These are phyloP conservation scores for Carex myosuroides DNA, from an alignment of 176 grass and related monocot genomes.

Conservation along the genomic window DNA sequence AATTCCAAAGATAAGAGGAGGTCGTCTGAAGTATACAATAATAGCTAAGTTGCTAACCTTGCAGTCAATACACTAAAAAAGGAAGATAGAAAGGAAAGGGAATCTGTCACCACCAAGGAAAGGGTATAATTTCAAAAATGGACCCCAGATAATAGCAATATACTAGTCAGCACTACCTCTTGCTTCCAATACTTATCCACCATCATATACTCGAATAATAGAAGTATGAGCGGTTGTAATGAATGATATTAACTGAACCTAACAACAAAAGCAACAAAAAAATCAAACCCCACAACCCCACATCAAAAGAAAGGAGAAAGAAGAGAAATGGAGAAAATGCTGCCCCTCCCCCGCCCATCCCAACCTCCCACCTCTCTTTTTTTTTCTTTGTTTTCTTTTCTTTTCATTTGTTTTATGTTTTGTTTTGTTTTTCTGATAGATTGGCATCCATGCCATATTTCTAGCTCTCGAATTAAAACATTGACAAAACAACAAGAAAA, in stretches of 20 bases:
- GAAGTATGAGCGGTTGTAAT: background rate
- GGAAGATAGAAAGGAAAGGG: constrained; percentile 6
- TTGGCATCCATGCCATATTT: background rate
- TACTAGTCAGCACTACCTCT: background rate
- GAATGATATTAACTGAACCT: background rate
- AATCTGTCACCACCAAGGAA: constrained; percentile 8
- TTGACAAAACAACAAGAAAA: background rate
- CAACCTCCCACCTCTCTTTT: background rate
- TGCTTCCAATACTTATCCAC: background rate
- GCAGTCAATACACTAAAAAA: background rate
- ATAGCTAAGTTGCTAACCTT: background rate
- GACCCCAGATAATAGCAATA: constrained; percentile 1
- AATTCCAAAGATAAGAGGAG: background rate
- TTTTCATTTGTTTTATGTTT: background rate
- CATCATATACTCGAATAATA: background rate
- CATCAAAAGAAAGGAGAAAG: background rate
- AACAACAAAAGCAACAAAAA: background rate
- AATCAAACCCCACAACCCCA: background rate
- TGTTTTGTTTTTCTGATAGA: background rate
- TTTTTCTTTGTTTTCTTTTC: background rate
- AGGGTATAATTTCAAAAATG: constrained; percentile 15
- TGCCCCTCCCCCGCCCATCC: background rate
- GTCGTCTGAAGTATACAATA: background rate
- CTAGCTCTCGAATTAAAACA: background rate
- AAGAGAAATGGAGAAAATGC: background rate